Percentiles rank a stretch among this genome's conserved stretches.
Conservation (phyloP, 345 rosid genomes). For the Durio zibethinus region DNA sequence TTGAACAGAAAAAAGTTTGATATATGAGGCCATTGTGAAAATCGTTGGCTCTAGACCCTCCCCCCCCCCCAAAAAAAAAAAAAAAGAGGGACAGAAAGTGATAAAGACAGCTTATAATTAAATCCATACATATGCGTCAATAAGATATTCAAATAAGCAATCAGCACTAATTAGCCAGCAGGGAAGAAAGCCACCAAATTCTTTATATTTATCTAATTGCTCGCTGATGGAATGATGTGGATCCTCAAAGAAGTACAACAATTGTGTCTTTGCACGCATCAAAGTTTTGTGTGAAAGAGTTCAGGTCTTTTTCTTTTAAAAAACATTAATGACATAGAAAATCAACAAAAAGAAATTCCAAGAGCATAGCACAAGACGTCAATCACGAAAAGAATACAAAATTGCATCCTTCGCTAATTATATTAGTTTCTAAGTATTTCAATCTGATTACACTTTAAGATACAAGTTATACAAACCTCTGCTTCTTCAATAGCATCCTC, state of each 20-base stretch:
- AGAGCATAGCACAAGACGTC: neutral
- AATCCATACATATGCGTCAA: neutral
- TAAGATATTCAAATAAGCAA: neutral
- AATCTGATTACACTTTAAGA: neutral
- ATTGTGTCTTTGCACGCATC: neutral
- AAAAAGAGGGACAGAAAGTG: neutral
- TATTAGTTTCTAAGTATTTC: neutral
- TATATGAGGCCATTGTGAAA: neutral
- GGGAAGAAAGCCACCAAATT: neutral
- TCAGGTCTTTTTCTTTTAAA: neutral
- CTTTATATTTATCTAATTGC: neutral
- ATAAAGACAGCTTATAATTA: neutral
- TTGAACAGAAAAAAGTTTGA: neutral
- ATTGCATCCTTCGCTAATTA: neutral
- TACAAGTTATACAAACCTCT: constrained; percentile 52
- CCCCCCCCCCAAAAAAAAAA: neutral
- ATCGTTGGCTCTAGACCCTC: no score
- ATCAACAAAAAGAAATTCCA: neutral
- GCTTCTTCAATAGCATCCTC: constrained; percentile 96
- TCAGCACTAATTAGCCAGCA: neutral
- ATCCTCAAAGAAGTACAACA: neutral
- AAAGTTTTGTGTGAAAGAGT: neutral
- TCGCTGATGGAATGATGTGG: neutral
- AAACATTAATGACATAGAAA: neutral
- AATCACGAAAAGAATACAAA: neutral